Evolutionary conservation across 371 early-diverging fungal genomes (phyloP), one percentile per base, ranked within the genome.

Genomic region (Haplosporangium sp.): DNA sequence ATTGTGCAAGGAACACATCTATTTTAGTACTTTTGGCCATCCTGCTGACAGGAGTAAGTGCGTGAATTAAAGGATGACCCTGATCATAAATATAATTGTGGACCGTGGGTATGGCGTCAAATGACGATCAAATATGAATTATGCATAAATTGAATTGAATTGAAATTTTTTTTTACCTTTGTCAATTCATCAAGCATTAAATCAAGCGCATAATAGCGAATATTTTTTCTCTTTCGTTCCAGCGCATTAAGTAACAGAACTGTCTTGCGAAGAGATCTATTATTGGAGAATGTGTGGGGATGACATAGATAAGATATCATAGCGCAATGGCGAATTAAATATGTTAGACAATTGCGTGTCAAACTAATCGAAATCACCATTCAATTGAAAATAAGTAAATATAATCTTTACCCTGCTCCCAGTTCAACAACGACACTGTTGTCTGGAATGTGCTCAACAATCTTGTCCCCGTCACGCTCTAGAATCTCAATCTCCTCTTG

Each of bases 141-240:
- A 4, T 15, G 42, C 27, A 9, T 59, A 68, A 27, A 27, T 27
- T 27, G 27, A 27, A 27, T 27, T 27, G 27, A 27, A 27, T 27
- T 27, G 27, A 27, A 27, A 10, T 56, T 52, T 10, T 4, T 38
- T 27, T 52, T 13, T 74, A 79, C 81, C 52, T 89, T 87, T 42
- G 89, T 88, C n/a, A 97, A 84, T 44, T 95, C 94, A 20, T 88
- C 81, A 19, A 92, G 90, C 77, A 94, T 93, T 40, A 97, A 90
- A 74, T 97, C 97, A n/a, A 96, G 85, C n/a, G 97, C 96, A 76
- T 94, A 96, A 83, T 96, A 97, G 0, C 91, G 91, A 19, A 95
- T 86, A 34, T 86, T 87, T 38, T 86, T 85, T 56, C 86, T 85
- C 48, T 83, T 87, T 65, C 84, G 75, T 76, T 94, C 91, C 7